phyloP scores from a whole-genome alignment of 257 asterid genomes.

The Nicotiana attenuata region DNA sequence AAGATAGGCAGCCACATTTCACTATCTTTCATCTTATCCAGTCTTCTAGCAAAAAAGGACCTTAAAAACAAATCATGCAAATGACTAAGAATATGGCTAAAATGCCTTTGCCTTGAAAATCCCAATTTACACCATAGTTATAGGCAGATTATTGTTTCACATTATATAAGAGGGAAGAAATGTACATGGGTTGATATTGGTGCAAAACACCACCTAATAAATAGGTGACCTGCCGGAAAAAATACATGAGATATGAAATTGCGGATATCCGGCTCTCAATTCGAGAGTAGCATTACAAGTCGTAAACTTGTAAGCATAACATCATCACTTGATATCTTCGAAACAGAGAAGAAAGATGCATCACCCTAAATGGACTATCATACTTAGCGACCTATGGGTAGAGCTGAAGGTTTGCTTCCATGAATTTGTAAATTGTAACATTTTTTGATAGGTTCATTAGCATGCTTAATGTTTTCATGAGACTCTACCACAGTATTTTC shows the following conservation, averaged over 20 bases:
- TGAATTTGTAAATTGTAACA: not conserved
- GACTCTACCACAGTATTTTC: not conserved
- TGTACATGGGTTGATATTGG: not conserved
- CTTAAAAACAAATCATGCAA: not conserved
- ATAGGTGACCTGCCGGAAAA: not conserved
- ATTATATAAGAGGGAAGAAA: not conserved
- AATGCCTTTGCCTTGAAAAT: not conserved
- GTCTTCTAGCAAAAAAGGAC: not conserved
- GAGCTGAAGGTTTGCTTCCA: not conserved
- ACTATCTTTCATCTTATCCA: not conserved
- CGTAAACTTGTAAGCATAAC: not conserved
- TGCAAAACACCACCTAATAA: not conserved
- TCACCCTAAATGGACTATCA: not conserved
- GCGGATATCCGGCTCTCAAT: not conserved
- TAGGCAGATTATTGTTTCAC: not conserved
- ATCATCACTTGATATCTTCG: not conserved
- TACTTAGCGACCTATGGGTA: not conserved
- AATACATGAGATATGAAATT: not conserved
- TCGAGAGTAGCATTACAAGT: not conserved
- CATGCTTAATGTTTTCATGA: not conserved
- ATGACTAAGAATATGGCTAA: not conserved
- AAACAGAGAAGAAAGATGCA: not conserved
- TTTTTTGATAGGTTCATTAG: not conserved
- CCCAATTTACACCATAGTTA: not conserved
- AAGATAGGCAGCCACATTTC: not conserved